Base-by-base conservation (phyloP, 2,329 filamentous ascomycete genomes). In the Talaromyces amestolkiae region DNA sequence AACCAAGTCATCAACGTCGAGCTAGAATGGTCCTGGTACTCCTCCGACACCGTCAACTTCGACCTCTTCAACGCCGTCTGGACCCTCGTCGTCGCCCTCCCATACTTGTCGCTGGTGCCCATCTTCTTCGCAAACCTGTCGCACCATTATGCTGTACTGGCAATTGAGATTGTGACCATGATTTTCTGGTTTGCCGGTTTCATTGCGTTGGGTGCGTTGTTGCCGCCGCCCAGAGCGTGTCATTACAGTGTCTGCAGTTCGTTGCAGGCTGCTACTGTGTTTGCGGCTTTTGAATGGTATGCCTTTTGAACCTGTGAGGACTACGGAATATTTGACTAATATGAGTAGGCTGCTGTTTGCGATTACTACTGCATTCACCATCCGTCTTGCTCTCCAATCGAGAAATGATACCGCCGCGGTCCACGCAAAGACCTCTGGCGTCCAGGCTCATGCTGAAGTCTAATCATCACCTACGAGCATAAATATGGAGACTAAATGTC, bases 151-250 rank as follows among this genome's bases (percentile, higher is more conserved):
- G 86, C 84, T 53, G 85, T 92, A 17, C 81, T 93, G 19, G 87
- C 72, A 1, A 82, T 91, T 37, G 91, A 96, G 72, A 82, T 81
- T 56, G 70, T 95, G 27, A 95, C 91, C 10, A 89, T 90, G 79
- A 83, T 96, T 65, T 96, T 96, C 82, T 97, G 93, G 93, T 95
- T 97, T 74, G 89, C 90, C 0, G 92, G 92, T 7, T 90, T 92
- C 72, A 88, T 96, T 69, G 91, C 92, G 0, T 78, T 93, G 11
- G 92, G 90, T 0, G 89, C 87, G 22, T 82, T 83, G 64, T 78
- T 92, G 65, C 65, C 65, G 15, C 49, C 61, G 37, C 37, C 65
- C 19, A 53, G 43, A 8, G 27, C 8, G 31, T 67, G 65, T 24
- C 43, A 59, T 39, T 85, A 85, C 62, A 82, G 85, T 17, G 80